Evolutionary conservation across 768 basidiomycete genomes (phyloP), one percentile per base, ranked within the genome.

Genomic region (Trametes cingulata): DNA sequence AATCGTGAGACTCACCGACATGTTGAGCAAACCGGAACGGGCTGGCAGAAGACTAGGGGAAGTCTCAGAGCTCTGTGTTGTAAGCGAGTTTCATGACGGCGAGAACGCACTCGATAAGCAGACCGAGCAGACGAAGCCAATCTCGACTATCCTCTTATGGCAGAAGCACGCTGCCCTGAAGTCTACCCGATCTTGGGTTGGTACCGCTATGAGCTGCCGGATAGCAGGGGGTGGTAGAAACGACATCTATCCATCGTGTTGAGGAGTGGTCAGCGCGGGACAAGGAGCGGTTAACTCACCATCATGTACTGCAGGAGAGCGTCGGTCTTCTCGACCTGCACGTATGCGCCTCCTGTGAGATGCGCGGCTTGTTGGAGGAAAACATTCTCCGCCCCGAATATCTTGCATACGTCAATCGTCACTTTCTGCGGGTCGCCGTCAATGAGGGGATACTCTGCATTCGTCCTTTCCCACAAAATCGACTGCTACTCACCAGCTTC

Each of bases 151-250:
- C 53, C 89, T 88, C 73, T 98, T 97, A 75, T 98, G 97, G 76
- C 97, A 99, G 78, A 99, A 98, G 71, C 96, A 98, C 8, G 95
- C 96, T 0, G 97, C 97, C 29, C 97, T 85, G 70, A 98, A 96
- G 73, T 98, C 97, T 60, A 98, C 89, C 69, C 86, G 90, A 72
- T 98, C 95, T 74, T 97, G 94, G 6, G 92, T 92, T 1, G 96
- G 96, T 20, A 92, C 86, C 0, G 90, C 85, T 36, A 98, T 79
- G 47, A 86, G 78, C 68, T 83, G 84, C 43, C 95, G 86, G 52
- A 96, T 83, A 7, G 86, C 77, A 1, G 84, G 83, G 8, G 87
- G 78, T 10, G 88, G 80, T 9, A 91, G 78, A 74, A 87, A 97
- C 25, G 91, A 84, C 87, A 95, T 94, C 95, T 98, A 29, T n/a